phyloP scores from a whole-genome alignment of 176 grass and related monocot genomes.

The Canna indica region DNA sequence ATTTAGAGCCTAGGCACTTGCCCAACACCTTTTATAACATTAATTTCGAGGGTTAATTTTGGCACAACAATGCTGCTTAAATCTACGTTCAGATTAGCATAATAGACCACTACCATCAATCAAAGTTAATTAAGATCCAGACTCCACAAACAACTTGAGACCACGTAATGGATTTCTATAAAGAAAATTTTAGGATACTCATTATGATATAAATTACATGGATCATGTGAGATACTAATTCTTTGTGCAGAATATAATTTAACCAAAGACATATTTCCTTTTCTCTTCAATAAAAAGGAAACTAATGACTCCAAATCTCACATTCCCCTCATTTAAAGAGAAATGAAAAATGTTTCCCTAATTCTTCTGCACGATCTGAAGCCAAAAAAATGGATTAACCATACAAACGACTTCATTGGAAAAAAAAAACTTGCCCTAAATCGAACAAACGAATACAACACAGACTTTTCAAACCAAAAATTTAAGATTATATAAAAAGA shows the following conservation, averaged over 20 bases:
- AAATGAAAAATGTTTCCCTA: neutral
- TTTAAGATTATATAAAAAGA: neutral
- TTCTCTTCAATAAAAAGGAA: neutral
- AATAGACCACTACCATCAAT: neutral
- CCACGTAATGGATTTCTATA: too few relatives aligned
- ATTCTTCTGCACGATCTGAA: neutral
- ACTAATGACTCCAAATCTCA: neutral
- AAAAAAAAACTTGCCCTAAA: neutral
- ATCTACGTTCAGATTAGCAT: neutral
- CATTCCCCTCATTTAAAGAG: neutral
- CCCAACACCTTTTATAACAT: too few relatives aligned
- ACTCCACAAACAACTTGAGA: neutral
- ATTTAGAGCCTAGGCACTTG: too few relatives aligned
- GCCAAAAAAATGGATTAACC: neutral
- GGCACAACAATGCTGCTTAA: neutral
- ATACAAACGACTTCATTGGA: neutral
- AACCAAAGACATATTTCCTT: neutral
- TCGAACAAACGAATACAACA: neutral
- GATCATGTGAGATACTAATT: neutral
- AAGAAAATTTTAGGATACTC: too few relatives aligned
- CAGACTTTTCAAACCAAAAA: neutral
- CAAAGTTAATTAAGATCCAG: neutral
- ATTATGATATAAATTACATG: too few relatives aligned
- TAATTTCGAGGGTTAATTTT: neutral
- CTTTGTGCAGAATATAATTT: neutral